phyloP scores from a whole-genome alignment of 768 basidiomycete genomes.

The Collybia nuda region DNA sequence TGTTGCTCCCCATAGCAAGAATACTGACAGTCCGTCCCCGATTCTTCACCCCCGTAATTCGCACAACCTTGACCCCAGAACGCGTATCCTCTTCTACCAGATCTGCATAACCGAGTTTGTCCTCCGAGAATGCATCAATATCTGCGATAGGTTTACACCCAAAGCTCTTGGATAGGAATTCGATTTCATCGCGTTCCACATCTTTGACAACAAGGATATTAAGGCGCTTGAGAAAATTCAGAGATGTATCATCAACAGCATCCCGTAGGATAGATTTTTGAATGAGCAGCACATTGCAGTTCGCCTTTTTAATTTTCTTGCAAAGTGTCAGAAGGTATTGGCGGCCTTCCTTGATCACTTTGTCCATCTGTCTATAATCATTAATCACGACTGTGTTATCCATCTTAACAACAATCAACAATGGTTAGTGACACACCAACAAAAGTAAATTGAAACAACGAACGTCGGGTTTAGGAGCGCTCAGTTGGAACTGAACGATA shows the following conservation, averaged over 20 bases:
- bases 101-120: slow-evolving; percentile 97
- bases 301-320: slow-evolving; percentile 99
- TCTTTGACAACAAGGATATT: slow-evolving; percentile 97
- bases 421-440: slow-evolving; percentile 7
- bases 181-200: slow-evolving; percentile 97
- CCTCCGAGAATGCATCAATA: slow-evolving; percentile 96
- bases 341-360: slow-evolving; percentile 98
- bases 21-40: slow-evolving; percentile 93
- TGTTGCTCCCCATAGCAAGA: slow-evolving; percentile 91
- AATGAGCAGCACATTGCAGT: slow-evolving; percentile 97
- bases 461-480: slow-evolving; percentile 97
- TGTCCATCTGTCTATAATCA: slow-evolving; percentile 99
- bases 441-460: slow-evolving; percentile 23
- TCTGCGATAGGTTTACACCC: slow-evolving; percentile 97
- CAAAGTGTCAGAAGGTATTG: slow-evolving; percentile 97
- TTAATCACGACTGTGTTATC: slow-evolving; percentile 99
- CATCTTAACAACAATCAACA: slow-evolving; percentile 61
- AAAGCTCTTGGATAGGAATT: slow-evolving; percentile 92
- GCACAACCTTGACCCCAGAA: slow-evolving; percentile 87
- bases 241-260: slow-evolving; percentile 96
- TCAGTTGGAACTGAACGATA: slow-evolving; percentile 97
- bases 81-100: slow-evolving; percentile 86
- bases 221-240: slow-evolving; percentile 95
- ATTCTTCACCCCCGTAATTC: slow-evolving; percentile 93
- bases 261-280: slow-evolving; percentile 99